These are phyloP conservation scores for Entomortierella lignicola DNA, from an alignment of 192 early-diverging fungal genomes.

Conservation along the genomic window DNA sequence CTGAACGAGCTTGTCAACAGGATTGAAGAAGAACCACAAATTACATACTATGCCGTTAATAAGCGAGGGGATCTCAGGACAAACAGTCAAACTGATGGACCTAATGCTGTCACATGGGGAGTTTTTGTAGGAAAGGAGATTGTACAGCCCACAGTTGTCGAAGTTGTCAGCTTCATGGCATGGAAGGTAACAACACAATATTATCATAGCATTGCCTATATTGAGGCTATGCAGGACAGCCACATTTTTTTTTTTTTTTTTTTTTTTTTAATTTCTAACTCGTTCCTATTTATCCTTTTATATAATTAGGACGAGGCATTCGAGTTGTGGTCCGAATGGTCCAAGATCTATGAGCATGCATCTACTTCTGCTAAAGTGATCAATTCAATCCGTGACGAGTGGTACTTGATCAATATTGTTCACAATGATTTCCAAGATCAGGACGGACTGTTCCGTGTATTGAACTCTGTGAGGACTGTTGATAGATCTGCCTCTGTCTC, in stretches of 20 bases:
- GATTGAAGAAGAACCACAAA: constrained; percentile 71
- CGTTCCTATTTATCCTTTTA: not conserved
- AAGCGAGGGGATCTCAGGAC: constrained; percentile 87
- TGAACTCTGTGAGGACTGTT: constrained; percentile 55
- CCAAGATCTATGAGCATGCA: constrained; percentile 69
- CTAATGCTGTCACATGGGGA: constrained; percentile 99
- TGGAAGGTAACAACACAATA: constrained; percentile 78
- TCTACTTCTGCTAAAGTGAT: constrained; percentile 68
- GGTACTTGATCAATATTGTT: constrained; percentile 94
- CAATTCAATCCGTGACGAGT: constrained; percentile 70
- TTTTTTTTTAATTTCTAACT: not conserved
- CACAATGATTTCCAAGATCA: constrained; percentile 91
- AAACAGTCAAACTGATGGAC: constrained; percentile 86
- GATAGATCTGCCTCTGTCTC: not conserved
- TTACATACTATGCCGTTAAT: constrained; percentile 96
- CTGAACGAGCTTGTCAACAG: constrained; percentile 78
- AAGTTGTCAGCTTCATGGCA: constrained; percentile 89
- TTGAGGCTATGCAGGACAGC: not conserved
- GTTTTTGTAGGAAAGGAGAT: constrained; percentile 98
- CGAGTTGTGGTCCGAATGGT: constrained; percentile 94
- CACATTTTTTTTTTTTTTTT: not conserved
- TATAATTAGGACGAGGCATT: constrained; percentile 85
- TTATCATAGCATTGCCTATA: too few relatives aligned
- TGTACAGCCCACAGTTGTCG: constrained; percentile 97
- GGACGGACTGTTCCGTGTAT: constrained; percentile 77